A percentile compares a stretch with the other conserved stretches of the same genome.
Evolutionary conservation across 495 filamentous ascomycete genomes (phyloP).

Genomic region (Neurospora sp.): DNA sequence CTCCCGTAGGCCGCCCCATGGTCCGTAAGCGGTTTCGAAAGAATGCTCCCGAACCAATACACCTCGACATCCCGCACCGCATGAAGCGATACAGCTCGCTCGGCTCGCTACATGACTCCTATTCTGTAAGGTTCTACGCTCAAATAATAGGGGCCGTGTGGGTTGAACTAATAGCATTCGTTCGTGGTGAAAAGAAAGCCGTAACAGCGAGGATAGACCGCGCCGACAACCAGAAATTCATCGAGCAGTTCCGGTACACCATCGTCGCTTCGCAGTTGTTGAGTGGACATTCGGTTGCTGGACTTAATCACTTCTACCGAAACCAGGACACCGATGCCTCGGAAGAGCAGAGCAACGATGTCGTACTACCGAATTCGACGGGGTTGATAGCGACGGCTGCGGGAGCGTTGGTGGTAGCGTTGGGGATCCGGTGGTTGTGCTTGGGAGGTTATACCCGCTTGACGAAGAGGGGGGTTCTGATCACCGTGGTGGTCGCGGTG

Average conservation of each 20-base stretch:
- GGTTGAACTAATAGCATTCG: not conserved
- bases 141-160: not conserved
- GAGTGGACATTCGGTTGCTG: constrained; percentile 47
- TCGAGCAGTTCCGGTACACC: constrained; percentile 92
- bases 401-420: constrained; percentile 61
- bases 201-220: constrained; percentile 70
- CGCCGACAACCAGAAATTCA: constrained; percentile 74
- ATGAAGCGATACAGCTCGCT: constrained; percentile 16
- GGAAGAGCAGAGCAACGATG: not conserved
- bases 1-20: constrained; percentile 60
- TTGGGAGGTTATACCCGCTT: constrained; percentile 32
- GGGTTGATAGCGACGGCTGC: constrained; percentile 39
- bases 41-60: constrained; percentile 52
- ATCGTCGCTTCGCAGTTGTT: constrained; percentile 91
- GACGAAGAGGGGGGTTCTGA: constrained; percentile 29
- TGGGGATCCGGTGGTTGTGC: constrained; percentile 59
- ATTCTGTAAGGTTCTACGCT: constrained; percentile 10
- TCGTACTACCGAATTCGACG: constrained; percentile 17
- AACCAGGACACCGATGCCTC: not conserved
- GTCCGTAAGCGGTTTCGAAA: constrained; percentile 57
- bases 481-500: constrained; percentile 48
- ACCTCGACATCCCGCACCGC: constrained; percentile 40
- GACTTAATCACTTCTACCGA: constrained; percentile 8
- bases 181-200: constrained; percentile 24
- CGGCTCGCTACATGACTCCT: constrained; percentile 32